Evolutionary conservation across 2,329 filamentous ascomycete genomes (phyloP).

Genomic region (Keithomyces neogunnii): DNA sequence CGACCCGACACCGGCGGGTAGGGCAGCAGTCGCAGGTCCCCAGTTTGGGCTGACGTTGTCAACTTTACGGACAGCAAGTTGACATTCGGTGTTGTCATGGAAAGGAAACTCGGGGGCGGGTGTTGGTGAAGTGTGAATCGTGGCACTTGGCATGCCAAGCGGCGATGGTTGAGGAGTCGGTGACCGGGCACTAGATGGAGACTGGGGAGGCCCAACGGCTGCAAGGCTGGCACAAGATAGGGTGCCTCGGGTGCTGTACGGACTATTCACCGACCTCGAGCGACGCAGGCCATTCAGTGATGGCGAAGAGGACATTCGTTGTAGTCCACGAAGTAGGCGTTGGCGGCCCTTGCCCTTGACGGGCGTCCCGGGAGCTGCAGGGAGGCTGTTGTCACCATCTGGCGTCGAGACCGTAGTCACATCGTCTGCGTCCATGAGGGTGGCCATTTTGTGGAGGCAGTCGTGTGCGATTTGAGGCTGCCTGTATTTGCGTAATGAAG

Average conservation of each 20-base stretch:
- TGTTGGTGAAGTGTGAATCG: slow-evolving; percentile 30
- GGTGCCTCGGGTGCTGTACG: slow-evolving; percentile 48
- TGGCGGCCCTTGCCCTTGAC: slow-evolving; percentile 58
- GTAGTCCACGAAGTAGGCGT: slow-evolving; percentile 63
- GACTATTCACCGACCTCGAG: slow-evolving; percentile 58
- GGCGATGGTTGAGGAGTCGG: slow-evolving; percentile 31
- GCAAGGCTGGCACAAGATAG: slow-evolving; percentile 48
- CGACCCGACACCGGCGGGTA: slow-evolving; percentile 56
- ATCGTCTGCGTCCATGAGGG: slow-evolving; percentile 8
- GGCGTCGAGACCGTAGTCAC: slow-evolving; percentile 18
- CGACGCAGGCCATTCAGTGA: slow-evolving; percentile 58
- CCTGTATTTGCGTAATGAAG: no score
- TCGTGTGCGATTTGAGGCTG: neutral
- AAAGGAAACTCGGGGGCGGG: slow-evolving; percentile 31
- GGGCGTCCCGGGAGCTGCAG: slow-evolving; percentile 18
- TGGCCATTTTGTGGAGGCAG: neutral
- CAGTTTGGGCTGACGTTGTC: slow-evolving; percentile 34
- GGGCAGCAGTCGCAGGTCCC: slow-evolving; percentile 41
- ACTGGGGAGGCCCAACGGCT: slow-evolving; percentile 23
- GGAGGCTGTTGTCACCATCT: slow-evolving; percentile 8
- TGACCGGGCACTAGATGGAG: slow-evolving; percentile 18
- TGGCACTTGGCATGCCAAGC: slow-evolving; percentile 25
- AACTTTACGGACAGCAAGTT: slow-evolving; percentile 46
- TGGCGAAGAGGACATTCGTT: slow-evolving; percentile 74
- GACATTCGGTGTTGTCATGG: slow-evolving; percentile 35